Conservation (phyloP, 768 basidiomycete genomes). For the Termitomyces sp. region DNA sequence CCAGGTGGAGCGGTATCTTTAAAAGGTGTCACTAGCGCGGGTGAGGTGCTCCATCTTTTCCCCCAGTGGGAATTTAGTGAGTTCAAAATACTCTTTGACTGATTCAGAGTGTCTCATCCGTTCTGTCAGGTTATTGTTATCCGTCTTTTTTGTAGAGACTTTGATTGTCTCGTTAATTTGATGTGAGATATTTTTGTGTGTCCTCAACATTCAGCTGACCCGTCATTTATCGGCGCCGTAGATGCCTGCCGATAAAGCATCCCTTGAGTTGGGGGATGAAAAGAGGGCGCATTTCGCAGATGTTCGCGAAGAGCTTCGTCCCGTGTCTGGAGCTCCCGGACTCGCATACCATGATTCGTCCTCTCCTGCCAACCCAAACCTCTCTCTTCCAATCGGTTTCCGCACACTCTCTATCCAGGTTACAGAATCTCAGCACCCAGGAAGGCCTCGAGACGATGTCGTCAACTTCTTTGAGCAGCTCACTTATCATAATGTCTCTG, state of each 20-base stretch:
- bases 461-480: constrained; percentile 18
- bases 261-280: background rate
- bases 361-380: constrained; percentile 1
- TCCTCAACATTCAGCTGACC: background rate
- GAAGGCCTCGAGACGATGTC: constrained; percentile 9
- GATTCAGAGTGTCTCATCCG: background rate
- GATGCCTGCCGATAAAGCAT: constrained; percentile 1
- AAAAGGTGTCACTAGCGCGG: background rate
- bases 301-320: constrained; percentile 3
- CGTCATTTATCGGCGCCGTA: background rate
- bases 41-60: background rate
- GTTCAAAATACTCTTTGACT: background rate
- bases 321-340: background rate
- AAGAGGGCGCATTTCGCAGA: constrained; percentile 1
- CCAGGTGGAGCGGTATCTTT: background rate
- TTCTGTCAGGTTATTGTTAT: background rate
- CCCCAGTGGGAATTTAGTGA: background rate
- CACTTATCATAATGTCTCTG: constrained; percentile 12
- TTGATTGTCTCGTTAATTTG: background rate
- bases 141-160: background rate
- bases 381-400: constrained; percentile 18
- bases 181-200: background rate
- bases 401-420: constrained; percentile 21
- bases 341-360: constrained; percentile 5
- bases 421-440: constrained; percentile 12